phyloP scores from a whole-genome alignment of 306 rosid genomes.

The Cyamopsis tetragonoloba region DNA sequence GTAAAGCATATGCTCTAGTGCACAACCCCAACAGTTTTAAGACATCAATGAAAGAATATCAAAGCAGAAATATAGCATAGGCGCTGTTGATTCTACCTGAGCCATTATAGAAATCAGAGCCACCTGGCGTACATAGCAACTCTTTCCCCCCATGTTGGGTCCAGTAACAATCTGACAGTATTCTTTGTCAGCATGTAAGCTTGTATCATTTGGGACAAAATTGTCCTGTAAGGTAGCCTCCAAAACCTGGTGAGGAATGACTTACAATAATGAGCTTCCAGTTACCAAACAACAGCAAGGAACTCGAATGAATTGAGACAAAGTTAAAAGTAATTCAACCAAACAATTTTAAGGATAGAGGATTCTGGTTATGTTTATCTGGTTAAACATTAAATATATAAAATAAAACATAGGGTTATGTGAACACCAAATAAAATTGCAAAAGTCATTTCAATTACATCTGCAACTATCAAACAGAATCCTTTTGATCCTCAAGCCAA shows the following conservation, averaged over 20 bases:
- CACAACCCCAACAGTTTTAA: not conserved
- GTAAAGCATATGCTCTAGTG: not conserved
- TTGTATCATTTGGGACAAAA: conserved; percentile 91
- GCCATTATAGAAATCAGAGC: conserved; percentile 90
- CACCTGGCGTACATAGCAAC: conserved; percentile 97
- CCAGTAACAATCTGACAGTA: conserved; percentile 92
- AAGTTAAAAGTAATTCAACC: conserved; percentile 14
- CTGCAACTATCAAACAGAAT: conserved; percentile 4
- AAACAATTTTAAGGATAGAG: not conserved
- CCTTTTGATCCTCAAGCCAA: conserved; percentile 3
- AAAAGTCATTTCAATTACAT: conserved; percentile 15
- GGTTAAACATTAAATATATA: not conserved
- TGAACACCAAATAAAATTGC: conserved; percentile 3
- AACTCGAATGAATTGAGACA: not conserved
- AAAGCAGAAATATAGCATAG: conserved; percentile 1
- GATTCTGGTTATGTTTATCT: not conserved
- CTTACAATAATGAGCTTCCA: conserved; percentile 28
- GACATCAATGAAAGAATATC: not conserved
- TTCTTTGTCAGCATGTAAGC: conserved; percentile 60
- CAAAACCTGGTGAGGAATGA: conserved; percentile 60
- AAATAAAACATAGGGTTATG: conserved; percentile 2
- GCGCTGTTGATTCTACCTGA: conserved; percentile 57
- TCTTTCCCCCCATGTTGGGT: conserved; percentile 98
- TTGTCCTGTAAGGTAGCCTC: conserved; percentile 70
- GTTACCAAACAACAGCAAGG: conserved; percentile 13